Base-by-base conservation (phyloP, 2,329 filamentous ascomycete genomes). In the Alternaria brassicicola region DNA sequence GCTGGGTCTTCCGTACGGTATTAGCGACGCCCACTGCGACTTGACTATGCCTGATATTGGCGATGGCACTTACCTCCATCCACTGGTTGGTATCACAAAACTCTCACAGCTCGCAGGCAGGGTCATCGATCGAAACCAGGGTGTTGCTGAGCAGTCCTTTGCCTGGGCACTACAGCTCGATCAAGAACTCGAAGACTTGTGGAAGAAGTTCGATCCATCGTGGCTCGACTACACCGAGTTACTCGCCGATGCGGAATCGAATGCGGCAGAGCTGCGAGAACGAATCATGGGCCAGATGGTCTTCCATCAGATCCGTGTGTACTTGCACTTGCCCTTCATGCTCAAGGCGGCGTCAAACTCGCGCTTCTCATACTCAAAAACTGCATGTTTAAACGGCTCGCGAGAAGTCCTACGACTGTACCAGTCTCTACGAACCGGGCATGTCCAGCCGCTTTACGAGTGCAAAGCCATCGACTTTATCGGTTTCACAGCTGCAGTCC, bases 1-100 rank as follows among this genome's bases (percentile, higher is more conserved):
- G n/a, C 76, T 86, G 3, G 85, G 85, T 12, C 77, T 86, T 6
- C 85, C 85, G 3, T 79, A 80, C 53, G 77, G 75, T 28, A 74
- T 81, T 36, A 68, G 57, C 58, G 78, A 81, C 57, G 55, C 69
- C 2, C 78, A 79, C 45, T 77, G 76, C 63, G 75, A 77, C 47
- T 66, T 76, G 38, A 68, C 55, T 9, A 64, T 76, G 41, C 71
- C 71, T 3, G 65, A 70, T 4, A 61, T 68, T n/a, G 58, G 55
- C n/a, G 54, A 59, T 9, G 65, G 69, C 31, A 57, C 68, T 15
- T 76, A 66, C 52, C 48, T 75, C 15, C 66, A 74, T 31, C 75
- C 74, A 4, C 46, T 76, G 19, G 52, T 59, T 38, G 76, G 75
- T 56, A 69, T 78, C 38, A 72, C 70, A n/a, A 73, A 72, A 47